Base-by-base conservation (phyloP, 1,284 basidiomycete genomes). In the Tilletia horrida region DNA sequence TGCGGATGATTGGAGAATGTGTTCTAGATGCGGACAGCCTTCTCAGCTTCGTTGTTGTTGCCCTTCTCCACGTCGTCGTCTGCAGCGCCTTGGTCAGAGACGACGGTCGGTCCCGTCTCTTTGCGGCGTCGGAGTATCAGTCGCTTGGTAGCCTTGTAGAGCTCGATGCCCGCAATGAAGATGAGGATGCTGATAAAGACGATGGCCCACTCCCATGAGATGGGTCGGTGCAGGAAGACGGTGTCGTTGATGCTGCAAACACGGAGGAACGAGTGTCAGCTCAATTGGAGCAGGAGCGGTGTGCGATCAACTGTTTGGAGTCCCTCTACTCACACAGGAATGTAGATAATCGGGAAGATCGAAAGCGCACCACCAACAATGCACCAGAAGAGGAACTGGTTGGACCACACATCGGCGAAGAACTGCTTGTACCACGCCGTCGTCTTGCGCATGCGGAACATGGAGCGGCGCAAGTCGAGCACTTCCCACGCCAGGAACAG, bases 261-360 rank as follows among this genome's bases (percentile, higher is more conserved):
- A n/a, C n/a, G n/a, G n/a, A n/a, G 43, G 43, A n/a, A n/a, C n/a
- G n/a, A n/a, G n/a, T n/a, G n/a, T n/a, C n/a, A n/a, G n/a, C n/a
- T n/a, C n/a, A n/a, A n/a, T n/a, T n/a, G n/a, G n/a, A n/a, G n/a
- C n/a, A n/a, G n/a, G n/a, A n/a, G n/a, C n/a, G n/a, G n/a, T n/a
- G n/a, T n/a, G n/a, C n/a, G n/a, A n/a, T n/a, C n/a, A n/a, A n/a
- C n/a, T n/a, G n/a, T n/a, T n/a, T n/a, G n/a, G n/a, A n/a, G n/a
- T n/a, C n/a, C 16, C 21, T 18, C 21, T 18, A 59, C 55, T 59
- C 55, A 59, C 55, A 76, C 81, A 0, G 81, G 76, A n/a, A 87
- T 84, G 72, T 87, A 87, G 55, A 87, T 81, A 57, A 85, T 83
- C 73, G 82, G 83, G 67, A 87, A 85, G 25, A 87, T 85, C 66